Evolutionary conservation across 1,284 basidiomycete genomes (phyloP).

Genomic region (Melampsora larici-populina): DNA sequence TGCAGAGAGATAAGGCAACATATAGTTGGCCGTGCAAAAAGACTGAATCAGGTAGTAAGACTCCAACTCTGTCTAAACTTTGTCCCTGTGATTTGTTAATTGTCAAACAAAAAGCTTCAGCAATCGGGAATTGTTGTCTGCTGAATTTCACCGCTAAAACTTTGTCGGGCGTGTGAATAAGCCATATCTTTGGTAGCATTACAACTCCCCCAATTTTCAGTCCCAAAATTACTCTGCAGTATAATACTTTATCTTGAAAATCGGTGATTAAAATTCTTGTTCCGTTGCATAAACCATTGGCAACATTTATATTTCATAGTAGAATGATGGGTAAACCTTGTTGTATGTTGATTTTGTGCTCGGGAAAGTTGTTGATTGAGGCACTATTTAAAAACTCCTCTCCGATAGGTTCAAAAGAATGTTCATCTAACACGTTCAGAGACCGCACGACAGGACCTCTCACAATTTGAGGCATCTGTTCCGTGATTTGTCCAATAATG

Average conservation of each 20-base stretch:
- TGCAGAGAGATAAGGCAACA: constrained; percentile 54
- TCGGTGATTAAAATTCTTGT: background rate
- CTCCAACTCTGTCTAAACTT: constrained; percentile 52
- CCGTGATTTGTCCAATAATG: too few species aligned
- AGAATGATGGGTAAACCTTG: background rate
- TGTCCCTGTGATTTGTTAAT: constrained; percentile 59
- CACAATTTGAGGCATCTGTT: too few species aligned
- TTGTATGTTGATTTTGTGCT: background rate
- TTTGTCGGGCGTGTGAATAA: background rate
- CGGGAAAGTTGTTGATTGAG: background rate
- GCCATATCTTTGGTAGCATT: background rate
- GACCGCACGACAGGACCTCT: too few species aligned
- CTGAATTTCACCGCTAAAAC: constrained; percentile 45
- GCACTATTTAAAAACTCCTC: background rate
- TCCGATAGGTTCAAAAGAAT: background rate
- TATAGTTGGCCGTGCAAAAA: constrained; percentile 58
- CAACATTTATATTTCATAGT: background rate
- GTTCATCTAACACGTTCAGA: too few species aligned
- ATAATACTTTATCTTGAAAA: background rate
- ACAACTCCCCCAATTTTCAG: background rate
- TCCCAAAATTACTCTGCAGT: background rate
- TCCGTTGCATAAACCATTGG: background rate
- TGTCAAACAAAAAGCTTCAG: constrained; percentile 56
- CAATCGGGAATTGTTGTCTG: constrained; percentile 56
- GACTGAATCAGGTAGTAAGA: constrained; percentile 54